Base-by-base conservation (phyloP, 1,284 basidiomycete genomes). In the Pascua sp. region DNA sequence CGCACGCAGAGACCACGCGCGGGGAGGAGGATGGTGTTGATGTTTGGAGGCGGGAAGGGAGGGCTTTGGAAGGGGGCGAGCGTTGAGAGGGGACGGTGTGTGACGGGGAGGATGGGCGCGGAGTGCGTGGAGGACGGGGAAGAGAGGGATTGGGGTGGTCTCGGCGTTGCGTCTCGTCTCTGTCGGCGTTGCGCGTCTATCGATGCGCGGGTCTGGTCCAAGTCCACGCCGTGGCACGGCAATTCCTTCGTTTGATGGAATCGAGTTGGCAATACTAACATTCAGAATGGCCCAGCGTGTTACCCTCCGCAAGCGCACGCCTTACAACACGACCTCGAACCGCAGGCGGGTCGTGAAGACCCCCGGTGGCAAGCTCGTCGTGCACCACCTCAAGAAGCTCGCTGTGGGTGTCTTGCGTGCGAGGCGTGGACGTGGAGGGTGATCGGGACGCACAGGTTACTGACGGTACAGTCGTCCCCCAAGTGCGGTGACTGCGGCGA, bases 281-380 rank as follows among this genome's bases (percentile, higher is more conserved):
- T 18, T 10, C 67, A 76, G 71, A 83, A 96, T 98, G 94, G 92
- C 91, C 81, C 91, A 97, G 87, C 93, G 95, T 78, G 94, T 99
- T 75, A 97, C 94, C 71, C 90, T 99, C 82, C 91, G 96, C 83
- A 98, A 95, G 82, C 91, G 95, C 78, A 90, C 89, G 72, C 88
- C 94, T 18, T 99, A 99, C 86, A 98, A 98, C 87, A 98, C 96
- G 80, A 88, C 87, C 76, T 98, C 95, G 61, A 95, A 90, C 86
- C 87, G 91, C 76, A 85, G 93, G 77, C 88, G 93, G 69, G 85
- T 98, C 68, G 86, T 98, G 68, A 98, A 98, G 85, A 98, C 95
- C 46, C 95, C 95, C 55, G 77, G 77, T 69, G 77, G 77, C 66
- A 78, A 77, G 70, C 68, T 79, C 55, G 76, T 78, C 54, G 76